Conservation (phyloP, 1,284 basidiomycete species). For the Vanrija sp. region DNA sequence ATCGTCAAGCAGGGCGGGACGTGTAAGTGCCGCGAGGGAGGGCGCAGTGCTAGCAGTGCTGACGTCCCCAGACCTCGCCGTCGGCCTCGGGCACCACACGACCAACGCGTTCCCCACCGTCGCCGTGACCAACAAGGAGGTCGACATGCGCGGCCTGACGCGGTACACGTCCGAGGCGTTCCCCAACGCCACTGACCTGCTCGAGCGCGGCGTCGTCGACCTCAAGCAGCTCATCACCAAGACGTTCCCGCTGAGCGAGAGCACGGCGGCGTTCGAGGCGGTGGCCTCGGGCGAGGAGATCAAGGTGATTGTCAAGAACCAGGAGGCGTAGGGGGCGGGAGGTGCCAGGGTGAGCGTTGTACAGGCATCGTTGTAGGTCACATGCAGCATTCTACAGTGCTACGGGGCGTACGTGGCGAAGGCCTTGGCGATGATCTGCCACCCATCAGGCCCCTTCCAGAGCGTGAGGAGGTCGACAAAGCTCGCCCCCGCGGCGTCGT, state of each 20-base stretch:
- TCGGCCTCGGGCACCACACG: slow-evolving; percentile 44
- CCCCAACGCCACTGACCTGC: slow-evolving; percentile 55
- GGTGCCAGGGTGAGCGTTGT: no score
- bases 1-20: slow-evolving; percentile 62
- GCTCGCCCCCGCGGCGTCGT: no score
- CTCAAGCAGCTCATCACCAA: slow-evolving; percentile 56
- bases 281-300: slow-evolving; percentile 50
- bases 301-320: slow-evolving; percentile 46
- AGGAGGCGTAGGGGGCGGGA: slow-evolving; percentile 20
- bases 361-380: no score
- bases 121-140: slow-evolving; percentile 60
- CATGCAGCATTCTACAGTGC: no score
- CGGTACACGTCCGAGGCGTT: slow-evolving; percentile 47
- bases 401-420: no score
- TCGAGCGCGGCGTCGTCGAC: slow-evolving; percentile 54
- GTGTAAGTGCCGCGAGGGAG: slow-evolving; percentile 24
- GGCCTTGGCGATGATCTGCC: no score
- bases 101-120: slow-evolving; percentile 42
- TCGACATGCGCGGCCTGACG: slow-evolving; percentile 56
- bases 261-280: slow-evolving; percentile 54
- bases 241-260: slow-evolving; percentile 54
- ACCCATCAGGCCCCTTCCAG: no score
- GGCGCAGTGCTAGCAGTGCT: not conserved
- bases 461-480: no score
- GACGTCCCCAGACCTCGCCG: slow-evolving; percentile 32